Percentiles rank a stretch among this genome's conserved stretches.
These are phyloP conservation scores for Agaricales sp. DNA, from an alignment of 1,284 basidiomycete species.

Conservation along the genomic window DNA sequence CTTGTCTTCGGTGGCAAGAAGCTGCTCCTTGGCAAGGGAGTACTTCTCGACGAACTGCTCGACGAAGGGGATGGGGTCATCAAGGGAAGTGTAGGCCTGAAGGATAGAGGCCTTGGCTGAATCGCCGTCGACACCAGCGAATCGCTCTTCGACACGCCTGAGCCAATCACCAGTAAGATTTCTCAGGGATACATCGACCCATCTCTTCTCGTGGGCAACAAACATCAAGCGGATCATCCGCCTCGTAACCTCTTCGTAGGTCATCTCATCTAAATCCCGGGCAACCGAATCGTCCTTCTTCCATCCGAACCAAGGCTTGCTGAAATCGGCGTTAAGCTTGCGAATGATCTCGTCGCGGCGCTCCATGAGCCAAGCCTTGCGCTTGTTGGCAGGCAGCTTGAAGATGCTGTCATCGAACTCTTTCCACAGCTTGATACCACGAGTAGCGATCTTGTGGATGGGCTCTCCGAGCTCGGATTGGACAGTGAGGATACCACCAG, in stretches of 20 bases:
- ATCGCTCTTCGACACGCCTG: slow-evolving; percentile 92
- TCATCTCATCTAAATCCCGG: slow-evolving; percentile 91
- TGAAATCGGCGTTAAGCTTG: slow-evolving; percentile 92
- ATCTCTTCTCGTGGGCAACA: slow-evolving; percentile 83
- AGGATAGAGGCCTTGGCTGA: slow-evolving; percentile 75
- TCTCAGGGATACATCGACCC: slow-evolving; percentile 91
- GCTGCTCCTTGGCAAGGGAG: slow-evolving; percentile 72
- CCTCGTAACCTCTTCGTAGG: slow-evolving; percentile 92
- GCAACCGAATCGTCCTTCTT: slow-evolving; percentile 86
- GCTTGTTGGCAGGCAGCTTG: slow-evolving; percentile 92
- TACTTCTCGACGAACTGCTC: slow-evolving; percentile 82
- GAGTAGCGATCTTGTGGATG: slow-evolving; percentile 97
- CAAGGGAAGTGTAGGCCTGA: slow-evolving; percentile 82
- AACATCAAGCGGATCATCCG: slow-evolving; percentile 93
- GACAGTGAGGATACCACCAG: slow-evolving; percentile 94
- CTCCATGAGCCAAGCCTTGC: slow-evolving; percentile 78
- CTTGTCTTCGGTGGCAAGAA: slow-evolving; percentile 91
- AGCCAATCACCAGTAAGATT: slow-evolving; percentile 97
- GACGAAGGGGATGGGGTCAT: slow-evolving; percentile 75
- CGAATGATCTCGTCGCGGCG: slow-evolving; percentile 85
- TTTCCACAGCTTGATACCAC: slow-evolving; percentile 95
- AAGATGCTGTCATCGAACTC: slow-evolving; percentile 98
- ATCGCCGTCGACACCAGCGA: slow-evolving; percentile 82
- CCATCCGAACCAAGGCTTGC: slow-evolving; percentile 94
- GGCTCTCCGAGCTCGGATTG: slow-evolving; percentile 97